phyloP scores from a whole-genome alignment of 2,329 filamentous ascomycete genomes.

The Pseudogymnoascus sp. region DNA sequence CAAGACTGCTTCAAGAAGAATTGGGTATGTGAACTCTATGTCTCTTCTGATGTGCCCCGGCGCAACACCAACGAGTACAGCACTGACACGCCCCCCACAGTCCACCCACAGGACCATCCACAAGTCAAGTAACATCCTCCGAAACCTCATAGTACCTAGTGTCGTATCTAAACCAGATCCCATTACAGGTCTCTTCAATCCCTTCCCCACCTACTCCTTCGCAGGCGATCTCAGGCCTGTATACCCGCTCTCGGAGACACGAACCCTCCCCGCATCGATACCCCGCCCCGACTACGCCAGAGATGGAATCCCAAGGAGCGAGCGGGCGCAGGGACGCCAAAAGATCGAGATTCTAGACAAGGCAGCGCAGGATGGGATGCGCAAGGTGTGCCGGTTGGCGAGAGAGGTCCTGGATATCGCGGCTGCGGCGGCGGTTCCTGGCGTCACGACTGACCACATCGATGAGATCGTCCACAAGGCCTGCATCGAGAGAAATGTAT shows the following conservation, averaged over 20 bases:
- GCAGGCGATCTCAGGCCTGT: constrained; percentile 76
- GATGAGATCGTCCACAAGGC: constrained; percentile 94
- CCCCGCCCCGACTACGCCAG: constrained; percentile 78
- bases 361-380: constrained; percentile 75
- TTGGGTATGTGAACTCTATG: constrained; percentile 59
- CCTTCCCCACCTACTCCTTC: constrained; percentile 80
- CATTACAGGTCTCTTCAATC: constrained; percentile 85
- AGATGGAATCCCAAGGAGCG: constrained; percentile 65
- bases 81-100: constrained; percentile 37
- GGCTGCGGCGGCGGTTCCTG: constrained; percentile 74
- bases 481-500: constrained; percentile 82
- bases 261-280: constrained; percentile 71
- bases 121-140: constrained; percentile 69
- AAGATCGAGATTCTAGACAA: constrained; percentile 77
- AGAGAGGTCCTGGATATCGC: constrained; percentile 91
- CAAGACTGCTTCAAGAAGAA: constrained; percentile 99
- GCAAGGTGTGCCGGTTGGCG: constrained; percentile 78
- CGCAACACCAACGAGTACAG: neutral
- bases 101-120: constrained; percentile 73
- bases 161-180: constrained; percentile 84
- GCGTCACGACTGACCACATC: constrained; percentile 90
- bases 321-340: constrained; percentile 56
- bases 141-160: constrained; percentile 66
- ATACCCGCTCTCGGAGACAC: constrained; percentile 68
- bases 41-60: neutral